Base-by-base conservation (phyloP, 192 early-diverging fungal genomes). In the Dissophora globulifera region DNA sequence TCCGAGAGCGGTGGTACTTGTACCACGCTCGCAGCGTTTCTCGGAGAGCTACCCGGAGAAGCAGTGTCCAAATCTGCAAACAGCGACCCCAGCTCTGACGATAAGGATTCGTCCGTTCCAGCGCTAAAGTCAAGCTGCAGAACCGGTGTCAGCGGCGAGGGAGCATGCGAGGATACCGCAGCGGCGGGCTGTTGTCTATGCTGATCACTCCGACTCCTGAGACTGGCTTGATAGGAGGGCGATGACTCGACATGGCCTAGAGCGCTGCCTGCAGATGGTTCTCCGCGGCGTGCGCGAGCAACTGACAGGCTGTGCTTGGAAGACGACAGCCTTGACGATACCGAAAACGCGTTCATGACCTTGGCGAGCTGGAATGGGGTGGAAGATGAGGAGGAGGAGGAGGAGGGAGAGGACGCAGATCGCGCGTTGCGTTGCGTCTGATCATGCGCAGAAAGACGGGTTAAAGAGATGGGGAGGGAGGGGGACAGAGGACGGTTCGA, bases 81-180 rank as follows among this genome's bases (percentile, higher is more conserved):
- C 15, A 56, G 32, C 13, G 46, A 49, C 22, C 46, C 60, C 23
- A 71, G 42, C 19, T 71, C 69, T 19, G 51, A 23, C 13, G 69
- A 58, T 26, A 71, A 52, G 9, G 69, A 62, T 15, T 50, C n/a
- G 19, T 41, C 7, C 27, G n/a, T 61, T 23, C 50, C 69, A 19
- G 56, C 26, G 23, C 42, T 17, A 33, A 67, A 53, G 8, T 48
- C 43, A 0, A 43, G 46, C n/a, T 49, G 52, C 1, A 10, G 48
- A 51, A 19, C 25, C 17, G 25, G 41, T 17, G 57, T 27, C 41
- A 7, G 16, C 0, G 45, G 38, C 4, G 52, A 46, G 26, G 41
- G 3, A 43, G 19, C 23, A 23, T 27, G n/a, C 20, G 41, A 32
- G 40, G 54, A 33, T 8, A 17, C 7, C 7, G 27, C n/a, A 19